Evolutionary conservation across 2,329 filamentous ascomycete genomes (phyloP), one percentile per base, ranked within the genome.

Genomic region (Alternaria gansuensis): DNA sequence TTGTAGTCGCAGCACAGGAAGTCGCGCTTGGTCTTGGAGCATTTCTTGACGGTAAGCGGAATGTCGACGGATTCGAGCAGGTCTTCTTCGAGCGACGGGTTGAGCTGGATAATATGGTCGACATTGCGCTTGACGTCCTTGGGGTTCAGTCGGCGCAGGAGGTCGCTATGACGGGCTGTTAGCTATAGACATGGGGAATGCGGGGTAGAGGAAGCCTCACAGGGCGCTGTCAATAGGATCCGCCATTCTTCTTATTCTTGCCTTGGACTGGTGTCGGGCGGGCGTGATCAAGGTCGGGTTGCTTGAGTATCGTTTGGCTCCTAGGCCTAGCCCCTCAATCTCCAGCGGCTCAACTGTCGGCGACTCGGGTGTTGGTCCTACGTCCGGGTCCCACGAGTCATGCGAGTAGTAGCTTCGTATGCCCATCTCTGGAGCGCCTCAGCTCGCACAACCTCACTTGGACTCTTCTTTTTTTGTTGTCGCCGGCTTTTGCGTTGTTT

Each of bases 1-100:
- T 99, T 99, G 86, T 99, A 99, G 85, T 99, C 95, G 84, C 95
- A 99, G 74, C 97, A 90, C 51, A 99, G 88, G 83, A 97, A 99
- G 81, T 98, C 95, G 69, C 94, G 91, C 71, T 93, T 92, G 31
- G 92, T 90, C 80, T 93, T 91, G 70, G 88, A 87, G 84, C 95
- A 98, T 67, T 91, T 90, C 71, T 90, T 89, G 64, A 96, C 86
- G 59, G 90, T 88, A 57, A 99, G 89, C 24, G 95, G 95, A 79
- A 98, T 94, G 80, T 99, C 95, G 70, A 99, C 95, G 24, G 94
- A 97, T 67, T 94, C 95, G 66, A 99, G 92, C 41, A 99, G 92
- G 78, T 99, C 95, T 84, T 99, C 95, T 74, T 94, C 95, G 60
- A 99, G 89, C 70, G 94, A 90, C 14, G 95, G 95, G 43, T 93